Evolutionary conservation across 148 eudicot species (phyloP).

Genomic region (Talinum fruticosum): DNA sequence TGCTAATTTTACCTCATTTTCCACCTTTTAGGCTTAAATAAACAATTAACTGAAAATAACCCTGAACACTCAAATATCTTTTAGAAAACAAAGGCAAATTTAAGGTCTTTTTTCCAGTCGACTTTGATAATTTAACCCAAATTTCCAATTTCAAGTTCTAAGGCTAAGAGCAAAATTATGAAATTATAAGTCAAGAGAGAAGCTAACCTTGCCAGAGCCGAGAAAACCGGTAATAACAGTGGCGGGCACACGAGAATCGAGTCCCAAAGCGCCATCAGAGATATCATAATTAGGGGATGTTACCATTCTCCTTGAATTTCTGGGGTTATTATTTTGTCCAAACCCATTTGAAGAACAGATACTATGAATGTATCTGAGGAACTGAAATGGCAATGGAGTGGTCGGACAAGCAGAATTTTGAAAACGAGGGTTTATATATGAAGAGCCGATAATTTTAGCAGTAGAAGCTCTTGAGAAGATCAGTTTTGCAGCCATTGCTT

Average conservation of each 20-base stretch:
- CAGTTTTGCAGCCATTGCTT: slow-evolving; percentile 26
- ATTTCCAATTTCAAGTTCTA: neutral
- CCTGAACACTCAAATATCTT: neutral
- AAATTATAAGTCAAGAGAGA: neutral
- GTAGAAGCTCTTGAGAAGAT: slow-evolving; percentile 20
- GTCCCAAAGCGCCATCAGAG: slow-evolving; percentile 35
- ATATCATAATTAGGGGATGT: slow-evolving; percentile 37
- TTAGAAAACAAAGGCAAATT: neutral
- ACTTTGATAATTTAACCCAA: neutral
- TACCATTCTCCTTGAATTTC: slow-evolving; percentile 31
- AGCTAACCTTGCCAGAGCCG: slow-evolving; percentile 85
- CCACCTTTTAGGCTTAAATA: neutral
- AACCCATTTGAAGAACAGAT: slow-evolving; percentile 6
- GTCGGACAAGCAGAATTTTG: neutral
- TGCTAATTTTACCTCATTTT: neutral
- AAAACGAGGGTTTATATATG: neutral
- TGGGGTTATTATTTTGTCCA: neutral
- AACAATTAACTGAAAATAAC: neutral
- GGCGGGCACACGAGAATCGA: slow-evolving; percentile 75
- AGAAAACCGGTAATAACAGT: slow-evolving; percentile 91
- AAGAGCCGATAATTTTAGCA: slow-evolving; percentile 8
- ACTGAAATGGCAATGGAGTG: slow-evolving; percentile 6
- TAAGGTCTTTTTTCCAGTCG: neutral
- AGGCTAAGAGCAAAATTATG: neutral
- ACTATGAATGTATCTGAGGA: slow-evolving; percentile 26